Evolutionary conservation across 2,329 filamentous ascomycete species (phyloP), one percentile per base, ranked within the genome.

Genomic region (Hymenoscyphus linearis): DNA sequence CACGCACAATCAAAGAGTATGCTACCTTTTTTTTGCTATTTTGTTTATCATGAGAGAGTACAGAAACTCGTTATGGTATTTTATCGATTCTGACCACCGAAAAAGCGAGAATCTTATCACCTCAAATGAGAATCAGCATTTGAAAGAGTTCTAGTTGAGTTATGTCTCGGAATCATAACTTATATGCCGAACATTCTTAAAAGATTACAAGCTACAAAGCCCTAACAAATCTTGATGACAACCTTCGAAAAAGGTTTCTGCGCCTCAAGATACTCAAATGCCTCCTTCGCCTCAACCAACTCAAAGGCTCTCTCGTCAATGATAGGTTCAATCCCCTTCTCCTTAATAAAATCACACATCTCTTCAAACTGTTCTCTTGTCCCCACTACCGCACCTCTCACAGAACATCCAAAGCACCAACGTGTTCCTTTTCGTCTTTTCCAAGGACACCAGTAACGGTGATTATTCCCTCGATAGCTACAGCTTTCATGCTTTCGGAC

Each of bases 211-310:
- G n/a, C n/a, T n/a, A n/a, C 18, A 47, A 22, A 9, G 6, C 4
- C 7, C 18, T 47, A 47, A 47, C 40, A 47, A 37, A 72, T 71
- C 65, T 68, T 76, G 62, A 81, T 75, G 14, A 71, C 67, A 60
- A 81, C 65, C 69, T 82, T 82, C 50, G 79, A 79, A 64, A 81
- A 76, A 67, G 82, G 79, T 64, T 79, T 81, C 67, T 79, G 76
- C 40, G 75, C 77, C 76, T 74, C 80, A 75, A 79, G 76, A 61
- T 82, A 79, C 61, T 82, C 73, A 67, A 79, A 82, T 0, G 79
- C 80, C 57, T 80, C 76, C 69, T 75, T 77, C 2, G 74, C 53
- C 60, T 81, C 69, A 18, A 80, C 78, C 35, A 83, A 66, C 12
- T 64, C 70, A 62, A 83, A 83, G 7, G 75, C 66, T 62, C 73